phyloP scores from a whole-genome alignment of 2,329 filamentous ascomycete genomes.

The Exophiala aquamarina region DNA sequence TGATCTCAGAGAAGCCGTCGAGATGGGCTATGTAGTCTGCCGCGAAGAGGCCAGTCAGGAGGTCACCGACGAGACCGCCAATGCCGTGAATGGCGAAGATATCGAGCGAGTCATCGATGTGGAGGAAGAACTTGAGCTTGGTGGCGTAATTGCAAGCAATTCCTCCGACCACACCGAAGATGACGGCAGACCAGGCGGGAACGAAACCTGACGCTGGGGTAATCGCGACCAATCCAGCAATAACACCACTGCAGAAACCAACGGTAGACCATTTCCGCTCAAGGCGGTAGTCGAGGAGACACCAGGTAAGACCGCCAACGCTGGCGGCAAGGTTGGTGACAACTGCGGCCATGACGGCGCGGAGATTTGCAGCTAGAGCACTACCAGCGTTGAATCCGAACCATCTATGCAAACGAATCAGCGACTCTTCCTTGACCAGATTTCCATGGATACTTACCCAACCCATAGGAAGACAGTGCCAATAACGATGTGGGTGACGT shows the following conservation, averaged over 20 bases:
- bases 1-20: constrained; percentile 59
- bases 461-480: constrained; percentile 94
- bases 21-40: constrained; percentile 50
- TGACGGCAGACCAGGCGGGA: constrained; percentile 62
- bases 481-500: constrained; percentile 88
- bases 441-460: too few species aligned
- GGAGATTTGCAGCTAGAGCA: constrained; percentile 75
- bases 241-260: constrained; percentile 87
- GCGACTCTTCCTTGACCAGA: too few species aligned
- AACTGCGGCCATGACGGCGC: constrained; percentile 81
- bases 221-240: constrained; percentile 83
- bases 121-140: constrained; percentile 52
- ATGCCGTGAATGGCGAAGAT: constrained; percentile 62
- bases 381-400: constrained; percentile 93
- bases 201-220: constrained; percentile 87
- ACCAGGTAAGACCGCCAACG: constrained; percentile 85
- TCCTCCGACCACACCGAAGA: constrained; percentile 55
- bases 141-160: constrained; percentile 49
- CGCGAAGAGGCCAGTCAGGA: constrained; percentile 60
- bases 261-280: constrained; percentile 92
- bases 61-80: constrained; percentile 58
- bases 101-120: constrained; percentile 59
- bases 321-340: constrained; percentile 85
- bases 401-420: constrained; percentile 56
- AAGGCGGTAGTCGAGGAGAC: constrained; percentile 81